phyloP scores from a whole-genome alignment of 352 stramenopile species.

The Thalassiosira mediterranea region DNA sequence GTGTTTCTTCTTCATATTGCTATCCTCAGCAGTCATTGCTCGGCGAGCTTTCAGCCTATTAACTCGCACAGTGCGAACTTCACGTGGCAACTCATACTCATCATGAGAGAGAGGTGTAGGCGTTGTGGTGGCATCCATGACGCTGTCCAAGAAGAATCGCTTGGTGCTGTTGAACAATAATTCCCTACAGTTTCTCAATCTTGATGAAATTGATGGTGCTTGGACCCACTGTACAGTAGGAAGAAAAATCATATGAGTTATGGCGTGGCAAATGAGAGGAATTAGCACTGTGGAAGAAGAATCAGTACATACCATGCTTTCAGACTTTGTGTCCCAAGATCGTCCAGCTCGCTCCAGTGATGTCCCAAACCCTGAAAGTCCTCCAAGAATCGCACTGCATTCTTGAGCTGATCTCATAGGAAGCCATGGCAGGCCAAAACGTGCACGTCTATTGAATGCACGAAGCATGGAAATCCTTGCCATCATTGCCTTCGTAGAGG shows the following conservation, averaged over 20 bases:
- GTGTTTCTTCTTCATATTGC: conserved; percentile 77
- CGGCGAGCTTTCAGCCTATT: conserved; percentile 95
- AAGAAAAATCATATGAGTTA: conserved; percentile 24
- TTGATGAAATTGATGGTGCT: conserved; percentile 63
- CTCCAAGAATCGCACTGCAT: conserved; percentile 76
- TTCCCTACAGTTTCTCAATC: conserved; percentile 59
- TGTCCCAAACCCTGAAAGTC: conserved; percentile 75
- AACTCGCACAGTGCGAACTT: conserved; percentile 96
- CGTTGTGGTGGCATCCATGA: conserved; percentile 94
- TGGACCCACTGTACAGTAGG: conserved; percentile 63
- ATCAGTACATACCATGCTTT: conserved; percentile 39
- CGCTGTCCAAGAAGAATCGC: conserved; percentile 90
- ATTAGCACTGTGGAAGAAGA: not conserved
- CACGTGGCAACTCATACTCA: conserved; percentile 97
- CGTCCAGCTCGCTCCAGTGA: conserved; percentile 73
- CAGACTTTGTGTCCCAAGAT: conserved; percentile 49
- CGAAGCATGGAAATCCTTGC: conserved; percentile 90
- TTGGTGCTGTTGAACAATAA: conserved; percentile 89
- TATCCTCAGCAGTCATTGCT: conserved; percentile 78
- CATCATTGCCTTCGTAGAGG: conserved; percentile 83
- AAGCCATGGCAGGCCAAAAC: conserved; percentile 75
- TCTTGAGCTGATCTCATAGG: conserved; percentile 78
- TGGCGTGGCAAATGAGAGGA: not conserved
- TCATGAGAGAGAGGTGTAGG: conserved; percentile 96
- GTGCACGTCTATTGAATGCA: conserved; percentile 73